Evolutionary conservation across 2,329 filamentous ascomycete genomes (phyloP), one percentile per base, ranked within the genome.

Genomic region (Diaporthe citriasiana): DNA sequence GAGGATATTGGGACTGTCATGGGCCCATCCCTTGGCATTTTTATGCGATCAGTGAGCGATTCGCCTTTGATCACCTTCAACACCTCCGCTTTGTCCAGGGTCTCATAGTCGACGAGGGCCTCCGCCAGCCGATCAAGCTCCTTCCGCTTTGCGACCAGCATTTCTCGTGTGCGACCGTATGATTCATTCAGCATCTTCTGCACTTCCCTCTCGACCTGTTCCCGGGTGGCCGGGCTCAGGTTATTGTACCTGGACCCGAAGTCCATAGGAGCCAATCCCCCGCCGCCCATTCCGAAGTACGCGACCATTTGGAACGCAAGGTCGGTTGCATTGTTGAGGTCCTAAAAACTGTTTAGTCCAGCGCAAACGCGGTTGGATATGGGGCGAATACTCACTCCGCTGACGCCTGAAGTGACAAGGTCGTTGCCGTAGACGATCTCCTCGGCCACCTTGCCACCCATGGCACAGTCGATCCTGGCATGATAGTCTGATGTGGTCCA

Each of bases 41-140:
- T 89, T 68, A 94, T 84, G 75, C 94, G 94, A 59, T 90, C 89
- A 0, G 92, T 87, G 50, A 99, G 86, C 80, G 93, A 93, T 84
- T 98, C 95, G 47, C 97, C 97, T 70, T 90, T 91, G 76, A 99
- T 92, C 8, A 98, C 94, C 86, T 93, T 94, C 82, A 95, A 92
- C 76, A 98, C 97, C 83, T 99, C 97, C 4, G 93, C 92, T 82
- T 93, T 94, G 82, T 93, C 93, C 69, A 99, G 85, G 0, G 95
- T 98, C 87, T 99, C 97, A 83, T 98, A 98, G 83, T 98, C 93
- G 45, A 99, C 91, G 13, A 99, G 88, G 8, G 95, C 97, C 80
- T 95, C 92, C 38, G 97, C 96, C 13, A 99, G 87, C 15, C 94
- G 87, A 79, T 99, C 96, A 10, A 99, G 89, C 82, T 98, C 96